Percentiles rank a stretch among this genome's conserved stretches.
phyloP scores from a whole-genome alignment of 331 rosid genomes.

The Cydonia oblonga region DNA sequence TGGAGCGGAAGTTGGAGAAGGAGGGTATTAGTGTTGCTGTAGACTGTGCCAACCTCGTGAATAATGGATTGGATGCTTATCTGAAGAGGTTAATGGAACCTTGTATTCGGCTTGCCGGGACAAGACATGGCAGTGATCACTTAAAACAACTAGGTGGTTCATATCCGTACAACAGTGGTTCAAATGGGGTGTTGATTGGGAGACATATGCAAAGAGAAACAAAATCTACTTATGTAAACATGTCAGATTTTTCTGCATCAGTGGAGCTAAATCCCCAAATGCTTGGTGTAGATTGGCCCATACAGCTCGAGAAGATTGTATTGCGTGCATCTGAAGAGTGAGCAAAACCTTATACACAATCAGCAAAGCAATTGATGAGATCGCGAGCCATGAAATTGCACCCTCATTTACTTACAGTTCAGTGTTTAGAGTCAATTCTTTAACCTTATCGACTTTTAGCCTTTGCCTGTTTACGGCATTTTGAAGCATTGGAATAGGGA shows the following conservation, averaged over 20 bases:
- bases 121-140: slow-evolving; percentile 30
- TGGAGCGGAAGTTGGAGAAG: slow-evolving; percentile 58
- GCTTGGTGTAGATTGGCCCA: slow-evolving; percentile 78
- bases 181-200: slow-evolving; percentile 9
- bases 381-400: slow-evolving; percentile 18
- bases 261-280: slow-evolving; percentile 64
- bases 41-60: slow-evolving; percentile 66
- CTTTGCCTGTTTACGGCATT: slow-evolving; percentile 18
- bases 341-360: slow-evolving; percentile 19
- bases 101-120: slow-evolving; percentile 38
- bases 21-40: slow-evolving; percentile 45
- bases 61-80: slow-evolving; percentile 71
- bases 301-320: slow-evolving; percentile 73
- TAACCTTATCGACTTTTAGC: slow-evolving; percentile 16
- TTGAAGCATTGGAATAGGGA: slow-evolving; percentile 18
- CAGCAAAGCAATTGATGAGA: slow-evolving; percentile 18
- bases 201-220: slow-evolving; percentile 28
- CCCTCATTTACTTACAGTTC: slow-evolving; percentile 23
- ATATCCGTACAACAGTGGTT: slow-evolving; percentile 7
- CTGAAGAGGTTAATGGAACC: slow-evolving; percentile 78
- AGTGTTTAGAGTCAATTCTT: slow-evolving; percentile 21
- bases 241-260: slow-evolving; percentile 54
- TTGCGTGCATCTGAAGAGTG: slow-evolving; percentile 55
- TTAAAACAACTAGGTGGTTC: slow-evolving; percentile 7
- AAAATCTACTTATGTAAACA: slow-evolving; percentile 26